phyloP scores from a whole-genome alignment of 1,284 basidiomycete genomes.

The Cutaneotrichosporon sp. region DNA sequence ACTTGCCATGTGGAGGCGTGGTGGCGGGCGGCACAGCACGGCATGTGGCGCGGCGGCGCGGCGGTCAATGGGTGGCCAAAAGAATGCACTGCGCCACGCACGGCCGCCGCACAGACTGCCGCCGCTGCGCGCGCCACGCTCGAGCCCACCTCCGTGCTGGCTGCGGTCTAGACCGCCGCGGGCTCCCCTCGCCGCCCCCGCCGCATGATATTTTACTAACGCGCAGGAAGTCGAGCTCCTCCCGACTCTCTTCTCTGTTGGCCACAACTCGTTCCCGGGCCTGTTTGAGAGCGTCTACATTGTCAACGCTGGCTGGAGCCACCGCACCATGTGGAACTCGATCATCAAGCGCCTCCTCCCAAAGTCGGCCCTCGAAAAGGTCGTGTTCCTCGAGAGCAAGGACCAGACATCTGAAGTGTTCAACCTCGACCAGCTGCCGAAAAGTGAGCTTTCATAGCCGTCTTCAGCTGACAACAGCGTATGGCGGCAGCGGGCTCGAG shows the following conservation, averaged over 20 bases:
- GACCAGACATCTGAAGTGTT: conserved; percentile 37
- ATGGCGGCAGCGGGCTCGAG: conserved; percentile 34
- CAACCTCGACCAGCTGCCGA: conserved; percentile 39
- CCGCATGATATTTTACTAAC: conserved; percentile 9
- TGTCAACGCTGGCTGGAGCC: conserved; percentile 58
- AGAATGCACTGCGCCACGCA: neutral
- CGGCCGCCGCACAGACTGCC: neutral
- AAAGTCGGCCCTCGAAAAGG: conserved; percentile 54
- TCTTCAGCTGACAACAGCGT: conserved; percentile 23
- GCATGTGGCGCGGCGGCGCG: neutral
- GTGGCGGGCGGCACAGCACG: neutral
- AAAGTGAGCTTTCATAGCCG: conserved; percentile 21
- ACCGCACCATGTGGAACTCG: conserved; percentile 56
- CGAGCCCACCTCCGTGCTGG: neutral
- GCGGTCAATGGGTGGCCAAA: neutral
- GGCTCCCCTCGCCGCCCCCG: neutral
- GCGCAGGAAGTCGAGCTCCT: conserved; percentile 51
- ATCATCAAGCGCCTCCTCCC: conserved; percentile 56
- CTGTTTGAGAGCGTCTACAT: conserved; percentile 54
- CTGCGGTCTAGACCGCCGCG: neutral
- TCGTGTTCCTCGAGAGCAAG: conserved; percentile 51
- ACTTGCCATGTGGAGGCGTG: neutral
- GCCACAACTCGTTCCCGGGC: conserved; percentile 51
- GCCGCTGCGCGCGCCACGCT: no score
- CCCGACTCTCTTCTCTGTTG: conserved; percentile 46